These are phyloP conservation scores for Mucor velutinosus DNA, from an alignment of 371 early-diverging fungal genomes.

Conservation along the genomic window DNA sequence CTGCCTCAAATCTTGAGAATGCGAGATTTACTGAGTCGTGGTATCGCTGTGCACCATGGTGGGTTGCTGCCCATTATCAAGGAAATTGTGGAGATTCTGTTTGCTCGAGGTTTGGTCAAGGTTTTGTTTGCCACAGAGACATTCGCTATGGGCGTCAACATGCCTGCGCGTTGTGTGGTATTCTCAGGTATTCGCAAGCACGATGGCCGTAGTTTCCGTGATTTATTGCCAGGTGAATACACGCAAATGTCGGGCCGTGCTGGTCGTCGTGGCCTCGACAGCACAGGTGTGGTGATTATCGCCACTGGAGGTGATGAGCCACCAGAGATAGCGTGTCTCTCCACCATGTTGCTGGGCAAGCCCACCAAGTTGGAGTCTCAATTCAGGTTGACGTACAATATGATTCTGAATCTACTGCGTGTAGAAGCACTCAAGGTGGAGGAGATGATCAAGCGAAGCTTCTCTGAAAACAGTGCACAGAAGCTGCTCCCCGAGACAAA, in stretches of 20 bases:
- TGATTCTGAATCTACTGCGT: slow-evolving; percentile 97
- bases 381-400: slow-evolving; percentile 98
- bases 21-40: slow-evolving; percentile 83
- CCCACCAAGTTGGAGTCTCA: slow-evolving; percentile 95
- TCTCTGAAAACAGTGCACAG: slow-evolving; percentile 90
- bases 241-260: slow-evolving; percentile 99
- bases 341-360: slow-evolving; percentile 83
- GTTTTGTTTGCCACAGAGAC: slow-evolving; percentile 67
- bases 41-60: slow-evolving; percentile 98
- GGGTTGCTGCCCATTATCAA: slow-evolving; percentile 98
- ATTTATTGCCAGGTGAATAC: slow-evolving; percentile 94
- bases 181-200: slow-evolving; percentile 94
- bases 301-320: slow-evolving; percentile 71
- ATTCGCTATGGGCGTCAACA: slow-evolving; percentile 92
- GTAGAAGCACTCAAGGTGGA: slow-evolving; percentile 97
- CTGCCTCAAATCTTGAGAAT: slow-evolving; percentile 93
- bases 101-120: slow-evolving; percentile 91
- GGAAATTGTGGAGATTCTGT: slow-evolving; percentile 98
- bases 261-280: slow-evolving; percentile 97
- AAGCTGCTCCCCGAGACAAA: slow-evolving; percentile 78
- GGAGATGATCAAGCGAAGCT: slow-evolving; percentile 98
- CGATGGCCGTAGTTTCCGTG: slow-evolving; percentile 86
- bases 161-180: slow-evolving; percentile 97
- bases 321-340: slow-evolving; percentile 65
- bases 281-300: slow-evolving; percentile 94